These are phyloP conservation scores for Neurospora sp. DNA, from an alignment of 2,329 filamentous ascomycete genomes.

Conservation along the genomic window DNA sequence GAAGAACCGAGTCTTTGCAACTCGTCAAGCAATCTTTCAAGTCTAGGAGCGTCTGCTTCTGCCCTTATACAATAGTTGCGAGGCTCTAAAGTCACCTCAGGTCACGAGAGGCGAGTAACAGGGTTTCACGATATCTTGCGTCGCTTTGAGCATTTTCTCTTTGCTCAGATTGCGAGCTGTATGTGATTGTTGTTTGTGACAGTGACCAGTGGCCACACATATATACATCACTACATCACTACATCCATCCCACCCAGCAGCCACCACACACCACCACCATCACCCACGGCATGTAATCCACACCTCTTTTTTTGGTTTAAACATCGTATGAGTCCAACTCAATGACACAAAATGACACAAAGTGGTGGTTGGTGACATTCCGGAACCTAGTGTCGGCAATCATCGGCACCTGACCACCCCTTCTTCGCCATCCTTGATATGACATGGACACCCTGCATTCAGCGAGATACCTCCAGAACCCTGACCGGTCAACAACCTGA, in stretches of 20 bases:
- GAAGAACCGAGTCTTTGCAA: neutral
- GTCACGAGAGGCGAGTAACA: neutral
- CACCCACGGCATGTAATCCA: neutral
- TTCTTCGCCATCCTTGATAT: neutral
- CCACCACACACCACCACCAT: neutral
- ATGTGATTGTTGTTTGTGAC: neutral
- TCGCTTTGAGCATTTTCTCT: neutral
- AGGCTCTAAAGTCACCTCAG: neutral
- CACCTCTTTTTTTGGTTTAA: neutral
- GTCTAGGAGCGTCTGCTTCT: neutral
- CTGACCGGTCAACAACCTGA: neutral
- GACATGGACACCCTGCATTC: neutral
- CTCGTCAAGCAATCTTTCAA: neutral
- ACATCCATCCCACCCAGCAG: neutral
- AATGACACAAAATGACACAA: neutral
- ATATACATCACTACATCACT: neutral
- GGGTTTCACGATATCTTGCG: neutral
- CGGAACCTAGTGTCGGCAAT: neutral
- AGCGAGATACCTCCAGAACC: neutral
- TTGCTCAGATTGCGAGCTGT: neutral
- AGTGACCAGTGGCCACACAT: neutral
- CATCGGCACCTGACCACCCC: neutral
- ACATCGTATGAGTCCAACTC: neutral
- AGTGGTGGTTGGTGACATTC: neutral
- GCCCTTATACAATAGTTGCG: neutral